These are phyloP conservation scores for Fusarium veterinarium DNA, from an alignment of 2,329 filamentous ascomycete genomes.

Conservation along the genomic window DNA sequence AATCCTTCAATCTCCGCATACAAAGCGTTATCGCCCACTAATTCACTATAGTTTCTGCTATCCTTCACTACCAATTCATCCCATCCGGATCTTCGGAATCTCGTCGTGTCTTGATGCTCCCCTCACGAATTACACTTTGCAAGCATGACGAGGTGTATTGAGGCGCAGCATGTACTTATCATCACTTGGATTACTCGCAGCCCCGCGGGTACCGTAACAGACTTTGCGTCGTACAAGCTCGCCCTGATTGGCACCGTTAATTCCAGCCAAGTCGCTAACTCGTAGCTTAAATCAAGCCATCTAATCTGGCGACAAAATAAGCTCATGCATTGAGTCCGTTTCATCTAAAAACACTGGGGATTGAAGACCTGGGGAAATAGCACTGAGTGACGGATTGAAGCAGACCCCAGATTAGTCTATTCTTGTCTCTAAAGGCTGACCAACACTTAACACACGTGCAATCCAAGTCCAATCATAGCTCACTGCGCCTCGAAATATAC, in stretches of 20 bases:
- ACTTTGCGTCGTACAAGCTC: conserved; percentile 1
- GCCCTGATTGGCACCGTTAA: conserved; percentile 17
- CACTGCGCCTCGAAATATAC: conserved; percentile 35
- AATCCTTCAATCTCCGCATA: conserved; percentile 1
- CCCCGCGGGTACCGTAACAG: neutral
- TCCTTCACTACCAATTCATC: neutral
- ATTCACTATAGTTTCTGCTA: neutral
- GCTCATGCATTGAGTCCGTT: conserved; percentile 7
- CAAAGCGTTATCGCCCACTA: neutral
- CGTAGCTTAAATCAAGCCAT: conserved; percentile 27
- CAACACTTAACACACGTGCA: conserved; percentile 26
- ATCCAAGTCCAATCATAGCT: conserved; percentile 11
- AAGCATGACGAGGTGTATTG: neutral
- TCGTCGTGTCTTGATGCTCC: neutral
- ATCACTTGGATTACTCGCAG: conserved; percentile 2
- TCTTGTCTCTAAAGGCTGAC: conserved; percentile 8
- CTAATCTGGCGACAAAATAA: conserved; percentile 16
- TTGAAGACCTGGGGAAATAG: conserved; percentile 9
- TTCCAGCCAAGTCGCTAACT: conserved; percentile 20
- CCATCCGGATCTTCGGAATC: neutral
- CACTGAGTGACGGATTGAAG: neutral
- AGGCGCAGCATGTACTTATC: conserved; percentile 30
- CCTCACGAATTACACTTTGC: conserved; percentile 1
- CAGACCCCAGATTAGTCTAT: neutral
- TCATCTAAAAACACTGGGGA: conserved; percentile 5